Evolutionary conservation across 1,139 yeast species (phyloP), one percentile per base, ranked within the genome.

Genomic region (Diutina mesorugosa): DNA sequence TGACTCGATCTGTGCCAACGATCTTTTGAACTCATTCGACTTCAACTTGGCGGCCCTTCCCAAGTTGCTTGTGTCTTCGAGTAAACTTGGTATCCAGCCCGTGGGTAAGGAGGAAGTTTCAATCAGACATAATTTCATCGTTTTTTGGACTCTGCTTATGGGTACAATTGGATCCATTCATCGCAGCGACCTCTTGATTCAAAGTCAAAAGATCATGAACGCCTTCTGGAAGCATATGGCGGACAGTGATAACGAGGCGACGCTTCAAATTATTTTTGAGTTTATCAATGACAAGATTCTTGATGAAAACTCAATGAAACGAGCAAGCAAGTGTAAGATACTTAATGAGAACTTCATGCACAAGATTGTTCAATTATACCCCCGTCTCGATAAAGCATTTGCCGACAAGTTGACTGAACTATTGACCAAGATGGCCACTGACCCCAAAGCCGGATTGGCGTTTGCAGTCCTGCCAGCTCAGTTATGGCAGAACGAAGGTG

Each of bases 261-360:
- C 77, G 1, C 69, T 84, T 32, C 60, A 61, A 0, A 61, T 65
- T 32, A 72, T 85, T 0, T 59, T 90, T 2, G 66, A 69, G 0
- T 76, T 83, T 45, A 69, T 90, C 57, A 79, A 75, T 16, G 64
- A 71, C 0, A 72, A 73, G 41, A 76, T 91, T 2, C 66, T 90
- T 48, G 67, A 70, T 41, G 97, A 91, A 62, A 66, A 74, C 0
- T 73, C 80, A 16, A 86, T 84, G 64, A 80, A 82, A 61, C 85
- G 84, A 63, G 73, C 85, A 58, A 80, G 90, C 0, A 91, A 90
- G 66, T 80, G 90, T 62, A 82, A 83, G 61, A 78, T 90, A 21
- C 79, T 91, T 64, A 90, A 88, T 63, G 98, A 91, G 64, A 81
- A 87, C 74, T 81, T 86, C 38, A 67, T 90, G 61, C 76, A 78